Percentiles rank a stretch among this genome's conserved stretches.
Evolutionary conservation across 345 rosid genomes (phyloP).

Genomic region (Lepidium sativum): DNA sequence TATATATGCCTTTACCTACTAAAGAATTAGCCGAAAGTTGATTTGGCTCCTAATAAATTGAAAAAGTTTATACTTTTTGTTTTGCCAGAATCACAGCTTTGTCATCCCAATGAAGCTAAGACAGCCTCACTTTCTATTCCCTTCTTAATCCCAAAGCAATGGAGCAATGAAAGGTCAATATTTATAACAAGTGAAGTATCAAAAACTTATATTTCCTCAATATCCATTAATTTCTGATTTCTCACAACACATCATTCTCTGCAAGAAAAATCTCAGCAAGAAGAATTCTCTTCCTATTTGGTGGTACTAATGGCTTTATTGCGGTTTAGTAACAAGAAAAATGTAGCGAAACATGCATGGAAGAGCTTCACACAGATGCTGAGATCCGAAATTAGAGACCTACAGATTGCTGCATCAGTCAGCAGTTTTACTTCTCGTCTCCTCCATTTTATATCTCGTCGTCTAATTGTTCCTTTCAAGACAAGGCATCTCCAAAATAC

Average conservation of each 20-base stretch:
- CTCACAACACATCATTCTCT: not conserved
- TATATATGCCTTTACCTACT: too few species aligned
- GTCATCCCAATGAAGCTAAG: slow-evolving; percentile 2
- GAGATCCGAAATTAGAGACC: slow-evolving; percentile 34
- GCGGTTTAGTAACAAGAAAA: slow-evolving; percentile 37
- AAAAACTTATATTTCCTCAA: not conserved
- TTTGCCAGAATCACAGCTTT: not conserved
- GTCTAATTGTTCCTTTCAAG: slow-evolving; percentile 35
- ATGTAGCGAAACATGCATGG: slow-evolving; percentile 48
- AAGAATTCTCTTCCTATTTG: not conserved
- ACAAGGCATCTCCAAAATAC: slow-evolving; percentile 10
- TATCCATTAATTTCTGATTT: too few species aligned
- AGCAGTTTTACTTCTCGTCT: slow-evolving; percentile 30
- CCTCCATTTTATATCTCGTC: slow-evolving; percentile 30
- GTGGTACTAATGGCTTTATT: slow-evolving; percentile 29
- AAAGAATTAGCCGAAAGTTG: too few species aligned
- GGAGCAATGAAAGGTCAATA: not conserved
- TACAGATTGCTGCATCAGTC: slow-evolving; percentile 32
- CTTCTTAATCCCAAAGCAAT: not conserved
- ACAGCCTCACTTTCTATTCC: not conserved
- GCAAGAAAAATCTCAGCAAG: not conserved
- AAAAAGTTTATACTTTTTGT: too few species aligned
- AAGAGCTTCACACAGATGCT: slow-evolving; percentile 32
- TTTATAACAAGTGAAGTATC: not conserved
- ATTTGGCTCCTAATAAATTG: too few species aligned